These are phyloP conservation scores for Salix dunnii DNA, from an alignment of 345 rosid genomes.

Conservation along the genomic window DNA sequence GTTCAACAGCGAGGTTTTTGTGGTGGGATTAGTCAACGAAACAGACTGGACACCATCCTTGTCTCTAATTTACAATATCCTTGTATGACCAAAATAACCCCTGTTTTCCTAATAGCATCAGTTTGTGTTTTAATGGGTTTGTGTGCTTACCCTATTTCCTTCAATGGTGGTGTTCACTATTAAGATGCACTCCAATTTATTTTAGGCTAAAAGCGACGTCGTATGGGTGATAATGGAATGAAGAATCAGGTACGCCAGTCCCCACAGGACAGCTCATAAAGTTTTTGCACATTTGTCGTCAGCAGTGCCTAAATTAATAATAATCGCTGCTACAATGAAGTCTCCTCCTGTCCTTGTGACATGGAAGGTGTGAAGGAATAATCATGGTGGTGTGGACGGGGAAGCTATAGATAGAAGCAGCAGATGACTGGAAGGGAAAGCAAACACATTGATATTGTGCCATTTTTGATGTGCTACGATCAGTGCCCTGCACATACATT, in stretches of 20 bases:
- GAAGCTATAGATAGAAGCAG: neutral
- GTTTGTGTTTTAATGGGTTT: no score
- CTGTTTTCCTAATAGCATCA: no score
- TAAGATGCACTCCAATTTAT: no score
- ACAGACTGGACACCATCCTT: constrained; percentile 23
- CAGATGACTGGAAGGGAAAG: neutral
- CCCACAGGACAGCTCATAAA: neutral
- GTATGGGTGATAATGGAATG: no score
- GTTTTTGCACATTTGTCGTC: neutral
- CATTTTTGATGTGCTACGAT: no score
- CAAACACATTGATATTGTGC: no score
- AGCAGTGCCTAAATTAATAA: neutral
- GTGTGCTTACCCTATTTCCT: no score
- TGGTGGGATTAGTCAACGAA: constrained; percentile 20
- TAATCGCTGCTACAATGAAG: neutral
- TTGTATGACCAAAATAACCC: neutral
- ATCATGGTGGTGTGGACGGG: neutral
- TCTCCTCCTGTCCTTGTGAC: neutral
- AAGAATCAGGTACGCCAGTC: neutral
- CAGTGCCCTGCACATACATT: no score
- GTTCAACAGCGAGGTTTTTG: neutral
- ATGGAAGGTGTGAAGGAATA: neutral
- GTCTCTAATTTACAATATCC: no score
- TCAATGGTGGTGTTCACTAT: no score
- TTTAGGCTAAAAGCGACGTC: no score